phyloP scores from a whole-genome alignment of 768 basidiomycete species.

The Lentinula sp. region DNA sequence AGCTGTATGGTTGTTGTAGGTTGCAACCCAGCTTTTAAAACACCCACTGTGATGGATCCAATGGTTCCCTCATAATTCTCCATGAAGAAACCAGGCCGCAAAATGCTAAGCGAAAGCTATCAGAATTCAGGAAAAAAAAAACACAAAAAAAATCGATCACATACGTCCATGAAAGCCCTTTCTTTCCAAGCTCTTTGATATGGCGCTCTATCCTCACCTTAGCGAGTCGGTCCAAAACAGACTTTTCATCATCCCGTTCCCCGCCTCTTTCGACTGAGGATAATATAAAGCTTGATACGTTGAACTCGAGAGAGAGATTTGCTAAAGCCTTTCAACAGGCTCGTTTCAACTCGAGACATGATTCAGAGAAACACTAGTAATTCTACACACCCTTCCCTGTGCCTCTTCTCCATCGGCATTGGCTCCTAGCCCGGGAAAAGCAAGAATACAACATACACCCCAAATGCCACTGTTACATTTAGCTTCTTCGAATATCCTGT shows the following conservation, averaged over 20 bases:
- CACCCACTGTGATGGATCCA: slow-evolving; percentile 27
- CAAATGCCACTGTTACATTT: slow-evolving; percentile 21
- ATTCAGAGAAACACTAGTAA: no score
- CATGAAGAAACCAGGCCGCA: slow-evolving; percentile 39
- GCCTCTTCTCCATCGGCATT: slow-evolving; percentile 30
- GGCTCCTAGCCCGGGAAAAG: slow-evolving; percentile 34
- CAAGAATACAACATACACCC: slow-evolving; percentile 33
- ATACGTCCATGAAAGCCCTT: slow-evolving; percentile 32
- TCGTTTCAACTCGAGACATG: no score
- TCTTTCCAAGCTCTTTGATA: slow-evolving; percentile 21
- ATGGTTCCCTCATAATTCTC: slow-evolving; percentile 34
- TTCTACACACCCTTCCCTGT: slow-evolving; percentile 30
- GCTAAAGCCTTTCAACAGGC: slow-evolving; percentile 20
- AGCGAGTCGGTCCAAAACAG: slow-evolving; percentile 20
- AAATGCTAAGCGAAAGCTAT: slow-evolving; percentile 18
- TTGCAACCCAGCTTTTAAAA: slow-evolving; percentile 26
- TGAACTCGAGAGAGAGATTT: slow-evolving; percentile 29
- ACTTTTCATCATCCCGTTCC: slow-evolving; percentile 25
- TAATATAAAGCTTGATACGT: slow-evolving; percentile 27
- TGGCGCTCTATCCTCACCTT: slow-evolving; percentile 33
- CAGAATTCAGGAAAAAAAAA: background rate
- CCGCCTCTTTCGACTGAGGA: slow-evolving; percentile 33
- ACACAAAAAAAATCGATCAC: slow-evolving; percentile 11
- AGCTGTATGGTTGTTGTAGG: slow-evolving; percentile 24
- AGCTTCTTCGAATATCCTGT: slow-evolving; percentile 28